Conservation (phyloP, 2,329 filamentous ascomycete genomes). For the Stachybotrys chartarum region DNA sequence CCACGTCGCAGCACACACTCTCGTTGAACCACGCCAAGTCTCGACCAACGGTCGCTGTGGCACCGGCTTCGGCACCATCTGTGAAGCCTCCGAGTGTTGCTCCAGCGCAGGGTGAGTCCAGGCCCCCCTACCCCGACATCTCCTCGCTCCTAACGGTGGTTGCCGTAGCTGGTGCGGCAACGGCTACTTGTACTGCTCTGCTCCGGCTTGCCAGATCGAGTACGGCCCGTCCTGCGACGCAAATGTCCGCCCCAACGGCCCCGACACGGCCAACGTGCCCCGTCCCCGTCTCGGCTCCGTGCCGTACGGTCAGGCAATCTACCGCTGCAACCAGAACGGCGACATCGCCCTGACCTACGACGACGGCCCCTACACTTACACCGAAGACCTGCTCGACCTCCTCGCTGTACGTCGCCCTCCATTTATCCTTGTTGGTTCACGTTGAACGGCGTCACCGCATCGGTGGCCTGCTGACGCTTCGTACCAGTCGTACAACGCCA, state of each 20-base stretch:
- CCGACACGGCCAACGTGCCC: constrained; percentile 44
- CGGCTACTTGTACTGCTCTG: constrained; percentile 48
- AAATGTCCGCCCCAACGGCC: constrained; percentile 43
- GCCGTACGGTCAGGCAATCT: constrained; percentile 48
- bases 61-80: constrained; percentile 24
- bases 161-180: constrained; percentile 45
- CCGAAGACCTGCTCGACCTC: constrained; percentile 30
- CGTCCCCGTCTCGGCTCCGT: constrained; percentile 47
- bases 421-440: background rate
- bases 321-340: constrained; percentile 23
- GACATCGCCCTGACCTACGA: constrained; percentile 38
- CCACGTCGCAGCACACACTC: background rate
- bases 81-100: constrained; percentile 29
- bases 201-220: constrained; percentile 54
- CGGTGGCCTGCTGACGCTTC: constrained; percentile 3
- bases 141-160: background rate
- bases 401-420: constrained; percentile 14
- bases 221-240: constrained; percentile 56
- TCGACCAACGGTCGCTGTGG: constrained; percentile 37
- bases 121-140: too few species aligned
- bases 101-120: constrained; percentile 35
- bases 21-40: constrained; percentile 9
- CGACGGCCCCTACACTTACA: constrained; percentile 37
- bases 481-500: constrained; percentile 22
- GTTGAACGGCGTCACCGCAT: too few species aligned